Base-by-base conservation (phyloP, 768 basidiomycete species). In the Tulasnella sp. region DNA sequence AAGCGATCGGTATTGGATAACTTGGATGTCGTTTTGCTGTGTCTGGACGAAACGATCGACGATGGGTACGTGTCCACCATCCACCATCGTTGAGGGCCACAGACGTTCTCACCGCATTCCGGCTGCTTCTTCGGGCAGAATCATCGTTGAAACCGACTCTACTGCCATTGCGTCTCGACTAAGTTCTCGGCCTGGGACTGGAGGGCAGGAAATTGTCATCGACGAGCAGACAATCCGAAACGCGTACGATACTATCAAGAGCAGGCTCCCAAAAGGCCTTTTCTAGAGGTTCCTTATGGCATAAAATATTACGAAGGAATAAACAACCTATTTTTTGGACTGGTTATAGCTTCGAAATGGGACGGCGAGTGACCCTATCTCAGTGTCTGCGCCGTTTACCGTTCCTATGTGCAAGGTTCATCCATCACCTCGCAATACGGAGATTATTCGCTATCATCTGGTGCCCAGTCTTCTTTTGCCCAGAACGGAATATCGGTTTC, bases 171-270 rank as follows among this genome's bases (percentile, higher is more conserved):
- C 96, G 0, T 95, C 96, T 44, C 88, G 98, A 77, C 98, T 99
- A 77, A 97, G 94, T 83, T 95, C 98, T 64, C 93, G 92, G 82
- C 93, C 97, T 22, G 98, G 99, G 86, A 94, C 93, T 50, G 31
- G 60, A 12, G 60, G 60, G 24, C 60, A n/a, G n/a, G 97, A 99
- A 83, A 98, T 99, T 82, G 93, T 97, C 82, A 97, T 99, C 89
- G 98, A 99, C 89, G 98, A 99, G 87, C 96, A 98, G 87, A 97
- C 96, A 12, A 89, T 98, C 81, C 89, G 97, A 90, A 96, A 89
- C 84, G 97, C 97, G 42, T 98, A 97, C 88, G 92, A 94, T 88
- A 94, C 94, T 0, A 92, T 96, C 82, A 93, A 92, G 86, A 94
- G 95, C 84, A 92, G 91, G 88, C 91, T 96, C 87, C 92, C 93